Percentiles rank a stretch among this genome's conserved stretches.
These are phyloP conservation scores for Multifurca ochricompacta DNA, from an alignment of 768 basidiomycete species.

Conservation along the genomic window DNA sequence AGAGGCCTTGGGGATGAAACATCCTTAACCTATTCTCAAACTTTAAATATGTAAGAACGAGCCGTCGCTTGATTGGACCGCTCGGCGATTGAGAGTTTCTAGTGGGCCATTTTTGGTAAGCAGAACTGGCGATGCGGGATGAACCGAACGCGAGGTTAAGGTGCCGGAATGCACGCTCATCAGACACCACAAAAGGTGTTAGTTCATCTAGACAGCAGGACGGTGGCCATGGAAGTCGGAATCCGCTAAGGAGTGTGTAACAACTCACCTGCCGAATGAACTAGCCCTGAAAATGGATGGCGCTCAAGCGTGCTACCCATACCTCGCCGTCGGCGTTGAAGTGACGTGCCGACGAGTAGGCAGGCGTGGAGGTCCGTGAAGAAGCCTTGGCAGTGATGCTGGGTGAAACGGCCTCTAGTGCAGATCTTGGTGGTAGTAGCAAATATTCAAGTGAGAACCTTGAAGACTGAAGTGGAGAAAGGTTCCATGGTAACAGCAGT, in stretches of 20 bases:
- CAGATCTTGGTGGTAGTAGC: slow-evolving; percentile 87
- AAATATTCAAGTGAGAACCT: slow-evolving; percentile 84
- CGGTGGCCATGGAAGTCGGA: slow-evolving; percentile 83
- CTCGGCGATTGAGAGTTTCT: slow-evolving; percentile 56
- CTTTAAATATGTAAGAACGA: slow-evolving; percentile 57
- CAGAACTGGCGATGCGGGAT: slow-evolving; percentile 67
- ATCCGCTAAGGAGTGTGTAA: slow-evolving; percentile 83
- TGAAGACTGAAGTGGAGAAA: slow-evolving; percentile 86
- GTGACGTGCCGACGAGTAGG: slow-evolving; percentile 69
- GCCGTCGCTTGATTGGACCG: slow-evolving; percentile 44
- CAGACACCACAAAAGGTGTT: slow-evolving; percentile 81
- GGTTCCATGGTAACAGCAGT: slow-evolving; percentile 83
- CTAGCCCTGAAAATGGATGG: slow-evolving; percentile 90
- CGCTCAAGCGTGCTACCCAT: slow-evolving; percentile 82
- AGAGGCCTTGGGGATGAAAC: slow-evolving; percentile 85
- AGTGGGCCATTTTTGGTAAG: slow-evolving; percentile 71
- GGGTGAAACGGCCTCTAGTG: slow-evolving; percentile 72
- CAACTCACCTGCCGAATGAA: slow-evolving; percentile 88
- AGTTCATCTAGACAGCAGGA: slow-evolving; percentile 86
- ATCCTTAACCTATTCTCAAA: slow-evolving; percentile 80
- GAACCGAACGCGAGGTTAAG: slow-evolving; percentile 70
- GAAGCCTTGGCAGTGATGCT: slow-evolving; percentile 71
- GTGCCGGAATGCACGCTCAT: slow-evolving; percentile 77
- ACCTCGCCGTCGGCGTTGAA: slow-evolving; percentile 70
- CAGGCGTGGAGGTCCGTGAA: slow-evolving; percentile 71